Evolutionary conservation across 2,329 filamentous ascomycete species (phyloP).

Genomic region (Onygenales sp.): DNA sequence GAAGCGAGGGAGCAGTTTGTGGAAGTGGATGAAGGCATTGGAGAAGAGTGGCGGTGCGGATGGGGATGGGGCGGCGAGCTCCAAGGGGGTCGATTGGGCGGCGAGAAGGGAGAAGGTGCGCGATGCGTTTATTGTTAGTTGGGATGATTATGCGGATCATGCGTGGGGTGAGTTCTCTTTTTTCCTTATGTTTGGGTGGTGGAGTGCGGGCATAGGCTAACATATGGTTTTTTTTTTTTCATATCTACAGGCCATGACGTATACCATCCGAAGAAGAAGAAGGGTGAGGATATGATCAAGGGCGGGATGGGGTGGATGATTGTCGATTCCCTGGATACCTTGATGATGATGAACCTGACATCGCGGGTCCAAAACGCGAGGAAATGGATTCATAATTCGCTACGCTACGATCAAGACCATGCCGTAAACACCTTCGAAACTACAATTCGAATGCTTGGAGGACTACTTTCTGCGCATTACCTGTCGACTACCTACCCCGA

Average conservation of each 20-base stretch:
- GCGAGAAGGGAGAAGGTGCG: conserved; percentile 70
- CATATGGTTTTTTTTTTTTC: conserved; percentile 16
- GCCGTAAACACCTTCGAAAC: conserved; percentile 98
- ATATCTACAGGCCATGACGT: conserved; percentile 60
- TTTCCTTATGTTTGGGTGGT: conserved; percentile 15
- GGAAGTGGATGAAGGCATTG: conserved; percentile 49
- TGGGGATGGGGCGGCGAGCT: conserved; percentile 17
- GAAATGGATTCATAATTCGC: conserved; percentile 72
- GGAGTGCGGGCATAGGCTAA: neutral
- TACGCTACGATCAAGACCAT: conserved; percentile 85
- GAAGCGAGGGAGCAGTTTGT: conserved; percentile 32
- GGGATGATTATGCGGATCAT: conserved; percentile 85
- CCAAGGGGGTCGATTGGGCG: conserved; percentile 57
- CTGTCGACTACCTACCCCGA: conserved; percentile 73
- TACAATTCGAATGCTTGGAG: conserved; percentile 93
- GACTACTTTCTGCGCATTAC: conserved; percentile 86
- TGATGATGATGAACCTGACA: conserved; percentile 98
- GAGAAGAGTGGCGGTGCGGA: conserved; percentile 32
- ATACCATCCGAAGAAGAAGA: conserved; percentile 74
- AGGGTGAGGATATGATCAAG: conserved; percentile 71
- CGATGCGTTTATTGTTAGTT: conserved; percentile 83
- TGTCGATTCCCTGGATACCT: conserved; percentile 85
- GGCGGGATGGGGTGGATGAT: conserved; percentile 97
- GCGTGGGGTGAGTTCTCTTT: conserved; percentile 65
- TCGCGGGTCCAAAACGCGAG: conserved; percentile 73